Evolutionary conservation across 495 filamentous ascomycete genomes (phyloP), one percentile per base, ranked within the genome.

Genomic region (Collariella sp.): DNA sequence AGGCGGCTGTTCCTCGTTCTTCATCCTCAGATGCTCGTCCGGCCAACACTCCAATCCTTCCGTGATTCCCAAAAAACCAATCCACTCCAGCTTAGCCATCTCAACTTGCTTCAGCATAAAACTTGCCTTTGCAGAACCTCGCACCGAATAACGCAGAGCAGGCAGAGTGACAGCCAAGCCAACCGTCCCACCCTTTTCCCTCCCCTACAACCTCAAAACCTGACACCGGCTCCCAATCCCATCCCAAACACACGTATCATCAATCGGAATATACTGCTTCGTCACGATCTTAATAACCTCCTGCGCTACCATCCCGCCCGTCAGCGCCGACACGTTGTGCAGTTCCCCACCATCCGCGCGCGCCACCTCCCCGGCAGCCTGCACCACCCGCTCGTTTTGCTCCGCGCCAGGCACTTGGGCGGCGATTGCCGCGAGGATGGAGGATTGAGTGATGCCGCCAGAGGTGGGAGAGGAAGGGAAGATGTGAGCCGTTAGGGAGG

Each of bases 231-330:
- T 94, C 53, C 67, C 73, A 20, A 95, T 84, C 42, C 93, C 93
- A 73, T 97, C 90, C 65, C 94, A 96, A 50, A 97, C 75, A 67
- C 89, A 91, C 10, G 87, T 91, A 67, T 96, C 93, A 63, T 96
- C 89, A 50, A 95, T 80, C 16, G 93, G 93, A 12, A 95, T 80
- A 74, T 99, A 99, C 76, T 99, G 93, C 69, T 88, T 83, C 45
- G 93, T 99, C 55, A 97, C 77, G 24, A 95, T 84, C 77, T 99
- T 99, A 66, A 97, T 89, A 26, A 89, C 80, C 74, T 99, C 93
- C 71, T 99, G 93, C 26, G 91, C 88, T 22, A 94, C 86, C 70
- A 99, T 83, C 0, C 93, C 94, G 18, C 94, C 93, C 7, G 85
- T 86, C 44, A 97, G 68, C 22, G 90, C 83, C n/a, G 91, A 83